Conservation (phyloP, 306 rosid species). For the Prunus mume region DNA sequence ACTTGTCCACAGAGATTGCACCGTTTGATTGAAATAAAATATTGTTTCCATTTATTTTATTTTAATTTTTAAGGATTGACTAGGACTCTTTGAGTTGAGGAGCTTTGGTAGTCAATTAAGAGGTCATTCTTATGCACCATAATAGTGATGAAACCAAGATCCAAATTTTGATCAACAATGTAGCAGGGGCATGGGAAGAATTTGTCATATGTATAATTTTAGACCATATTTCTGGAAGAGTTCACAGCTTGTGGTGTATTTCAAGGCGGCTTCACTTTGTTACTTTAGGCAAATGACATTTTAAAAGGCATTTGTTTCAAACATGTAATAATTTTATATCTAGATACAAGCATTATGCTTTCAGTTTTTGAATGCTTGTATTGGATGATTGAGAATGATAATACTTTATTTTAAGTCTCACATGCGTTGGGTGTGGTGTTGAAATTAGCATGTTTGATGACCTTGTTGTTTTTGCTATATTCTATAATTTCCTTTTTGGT, state of each 20-base stretch:
- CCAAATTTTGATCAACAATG: background rate
- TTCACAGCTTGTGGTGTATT: background rate
- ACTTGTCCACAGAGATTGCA: background rate
- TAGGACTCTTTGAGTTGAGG: background rate
- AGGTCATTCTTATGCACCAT: too few species aligned
- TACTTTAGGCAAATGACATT: background rate
- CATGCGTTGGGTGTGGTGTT: background rate
- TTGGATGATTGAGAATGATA: background rate
- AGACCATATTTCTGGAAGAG: background rate
- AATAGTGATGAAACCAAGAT: background rate
- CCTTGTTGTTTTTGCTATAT: constrained; percentile 8
- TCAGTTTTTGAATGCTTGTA: background rate
- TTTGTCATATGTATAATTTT: background rate
- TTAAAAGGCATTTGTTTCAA: background rate
- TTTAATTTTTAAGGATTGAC: background rate
- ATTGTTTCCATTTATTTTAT: background rate
- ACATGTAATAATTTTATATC: background rate
- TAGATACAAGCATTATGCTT: background rate
- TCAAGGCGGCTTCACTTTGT: background rate
- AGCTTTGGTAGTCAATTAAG: background rate
- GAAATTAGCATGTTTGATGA: background rate
- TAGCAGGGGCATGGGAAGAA: background rate
- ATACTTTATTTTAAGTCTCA: background rate
- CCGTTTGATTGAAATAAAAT: background rate
- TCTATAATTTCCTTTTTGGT: constrained; percentile 18